A percentile compares a stretch with the other conserved stretches of the same genome.
phyloP scores from a whole-genome alignment of 2,329 filamentous ascomycete genomes.

The Ambrosiella xylebori region DNA sequence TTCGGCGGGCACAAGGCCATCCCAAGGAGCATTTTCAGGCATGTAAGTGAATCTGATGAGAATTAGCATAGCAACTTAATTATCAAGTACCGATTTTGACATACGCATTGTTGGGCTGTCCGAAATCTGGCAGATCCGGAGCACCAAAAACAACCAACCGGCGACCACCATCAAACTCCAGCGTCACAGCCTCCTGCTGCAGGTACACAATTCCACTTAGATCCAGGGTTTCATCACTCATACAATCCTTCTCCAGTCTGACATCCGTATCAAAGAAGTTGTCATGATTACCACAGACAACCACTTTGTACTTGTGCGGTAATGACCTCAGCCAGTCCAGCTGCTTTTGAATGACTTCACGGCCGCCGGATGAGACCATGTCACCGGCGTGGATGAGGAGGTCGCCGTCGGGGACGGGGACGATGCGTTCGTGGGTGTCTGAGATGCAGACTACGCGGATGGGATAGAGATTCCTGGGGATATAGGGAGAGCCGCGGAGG shows the following conservation, averaged over 20 bases:
- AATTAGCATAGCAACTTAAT: neutral
- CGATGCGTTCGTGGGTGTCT: slow-evolving; percentile 60
- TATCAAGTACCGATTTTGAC: slow-evolving; percentile 22
- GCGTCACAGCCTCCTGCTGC: slow-evolving; percentile 43
- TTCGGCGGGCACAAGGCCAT: slow-evolving; percentile 48
- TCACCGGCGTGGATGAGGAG: slow-evolving; percentile 84
- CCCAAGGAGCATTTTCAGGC: slow-evolving; percentile 37
- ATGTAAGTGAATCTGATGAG: slow-evolving; percentile 33
- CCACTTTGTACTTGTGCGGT: slow-evolving; percentile 63
- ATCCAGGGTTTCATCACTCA: slow-evolving; percentile 26
- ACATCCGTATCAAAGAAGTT: slow-evolving; percentile 59
- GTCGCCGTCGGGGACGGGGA: slow-evolving; percentile 55
- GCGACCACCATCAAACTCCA: slow-evolving; percentile 42
- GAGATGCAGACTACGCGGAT: slow-evolving; percentile 76
- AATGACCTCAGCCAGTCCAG: slow-evolving; percentile 64
- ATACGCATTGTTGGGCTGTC: slow-evolving; percentile 19
- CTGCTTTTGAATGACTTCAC: slow-evolving; percentile 59
- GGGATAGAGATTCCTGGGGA: slow-evolving; percentile 42
- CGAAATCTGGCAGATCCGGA: slow-evolving; percentile 61
- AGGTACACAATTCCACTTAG: slow-evolving; percentile 54
- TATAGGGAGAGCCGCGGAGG: slow-evolving; percentile 42
- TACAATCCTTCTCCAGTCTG: slow-evolving; percentile 34
- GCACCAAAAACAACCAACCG: slow-evolving; percentile 60
- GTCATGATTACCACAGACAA: slow-evolving; percentile 81
- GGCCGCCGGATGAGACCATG: slow-evolving; percentile 65